Conservation (phyloP, 495 filamentous ascomycete species). For the Neurospora sp. region DNA sequence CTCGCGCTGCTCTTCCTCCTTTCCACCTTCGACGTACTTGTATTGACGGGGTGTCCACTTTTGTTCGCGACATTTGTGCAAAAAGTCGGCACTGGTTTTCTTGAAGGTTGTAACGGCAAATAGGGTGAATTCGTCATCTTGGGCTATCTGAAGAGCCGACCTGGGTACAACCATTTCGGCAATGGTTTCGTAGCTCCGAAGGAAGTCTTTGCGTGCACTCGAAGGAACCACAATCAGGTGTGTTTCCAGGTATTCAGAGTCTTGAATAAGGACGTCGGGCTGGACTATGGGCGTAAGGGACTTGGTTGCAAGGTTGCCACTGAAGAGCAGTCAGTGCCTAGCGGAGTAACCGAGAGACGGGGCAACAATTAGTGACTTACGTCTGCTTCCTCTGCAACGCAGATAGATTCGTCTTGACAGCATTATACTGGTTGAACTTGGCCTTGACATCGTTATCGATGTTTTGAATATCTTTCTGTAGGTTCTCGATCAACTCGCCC, state of each 20-base stretch:
- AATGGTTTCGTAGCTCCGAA: conserved; percentile 80
- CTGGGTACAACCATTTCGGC: conserved; percentile 78
- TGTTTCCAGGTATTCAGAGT: conserved; percentile 94
- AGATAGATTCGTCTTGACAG: conserved; percentile 70
- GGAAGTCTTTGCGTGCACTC: conserved; percentile 69
- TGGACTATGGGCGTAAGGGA: conserved; percentile 82
- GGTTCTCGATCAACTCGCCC: conserved; percentile 68
- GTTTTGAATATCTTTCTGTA: conserved; percentile 80
- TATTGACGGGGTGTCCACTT: conserved; percentile 93
- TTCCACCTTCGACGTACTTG: conserved; percentile 81
- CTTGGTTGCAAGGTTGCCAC: conserved; percentile 88
- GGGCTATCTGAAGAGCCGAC: conserved; percentile 62
- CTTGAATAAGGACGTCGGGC: conserved; percentile 64
- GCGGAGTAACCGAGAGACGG: neutral
- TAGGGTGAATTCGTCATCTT: conserved; percentile 79
- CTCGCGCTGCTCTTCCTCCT: conserved; percentile 77
- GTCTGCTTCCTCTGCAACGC: conserved; percentile 78
- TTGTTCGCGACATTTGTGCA: conserved; percentile 78
- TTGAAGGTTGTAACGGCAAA: conserved; percentile 90
- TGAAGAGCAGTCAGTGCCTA: conserved; percentile 24
- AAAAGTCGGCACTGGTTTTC: conserved; percentile 75
- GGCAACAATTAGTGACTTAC: conserved; percentile 29
- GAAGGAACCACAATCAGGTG: conserved; percentile 83
- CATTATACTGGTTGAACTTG: conserved; percentile 89
- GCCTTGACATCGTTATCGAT: conserved; percentile 90